Conservation (phyloP, 2,329 filamentous ascomycete genomes). For the Cucurbitaria berberidis region DNA sequence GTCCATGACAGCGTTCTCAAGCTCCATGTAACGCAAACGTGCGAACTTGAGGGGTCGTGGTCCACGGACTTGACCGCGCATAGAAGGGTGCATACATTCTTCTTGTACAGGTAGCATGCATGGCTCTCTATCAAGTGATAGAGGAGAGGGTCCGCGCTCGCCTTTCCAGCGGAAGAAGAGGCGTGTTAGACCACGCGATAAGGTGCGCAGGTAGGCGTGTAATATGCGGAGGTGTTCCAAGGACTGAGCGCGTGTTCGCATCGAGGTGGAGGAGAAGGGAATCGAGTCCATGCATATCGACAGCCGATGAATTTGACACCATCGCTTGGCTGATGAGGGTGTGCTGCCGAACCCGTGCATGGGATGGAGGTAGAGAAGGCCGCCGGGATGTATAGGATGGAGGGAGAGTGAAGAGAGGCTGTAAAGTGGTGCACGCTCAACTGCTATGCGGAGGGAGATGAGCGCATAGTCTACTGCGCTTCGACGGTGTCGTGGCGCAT, state of each 20-base stretch:
- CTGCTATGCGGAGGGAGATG: constrained; percentile 81
- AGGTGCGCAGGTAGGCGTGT: constrained; percentile 77
- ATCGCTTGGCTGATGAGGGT: constrained; percentile 73
- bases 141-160: constrained; percentile 72
- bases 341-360: constrained; percentile 75
- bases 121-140: constrained; percentile 73
- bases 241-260: constrained; percentile 68
- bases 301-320: constrained; percentile 78
- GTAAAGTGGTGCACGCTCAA: constrained; percentile 73
- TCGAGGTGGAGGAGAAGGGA: constrained; percentile 62
- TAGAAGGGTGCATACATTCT: constrained; percentile 39
- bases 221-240: constrained; percentile 68
- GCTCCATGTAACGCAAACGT: constrained; percentile 69
- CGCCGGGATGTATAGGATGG: constrained; percentile 74
- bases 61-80: constrained; percentile 39
- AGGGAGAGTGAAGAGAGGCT: constrained; percentile 74
- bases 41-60: constrained; percentile 65
- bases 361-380: constrained; percentile 78
- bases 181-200: constrained; percentile 70
- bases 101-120: constrained; percentile 64
- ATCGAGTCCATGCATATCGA: constrained; percentile 73
- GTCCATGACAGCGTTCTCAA: constrained; percentile 76
- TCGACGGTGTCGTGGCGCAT: constrained; percentile 71
- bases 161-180: constrained; percentile 81
- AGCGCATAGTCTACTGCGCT: constrained; percentile 87